These are phyloP conservation scores for Coemansia sp. DNA, from an alignment of 192 early-diverging fungal species.

Conservation along the genomic window DNA sequence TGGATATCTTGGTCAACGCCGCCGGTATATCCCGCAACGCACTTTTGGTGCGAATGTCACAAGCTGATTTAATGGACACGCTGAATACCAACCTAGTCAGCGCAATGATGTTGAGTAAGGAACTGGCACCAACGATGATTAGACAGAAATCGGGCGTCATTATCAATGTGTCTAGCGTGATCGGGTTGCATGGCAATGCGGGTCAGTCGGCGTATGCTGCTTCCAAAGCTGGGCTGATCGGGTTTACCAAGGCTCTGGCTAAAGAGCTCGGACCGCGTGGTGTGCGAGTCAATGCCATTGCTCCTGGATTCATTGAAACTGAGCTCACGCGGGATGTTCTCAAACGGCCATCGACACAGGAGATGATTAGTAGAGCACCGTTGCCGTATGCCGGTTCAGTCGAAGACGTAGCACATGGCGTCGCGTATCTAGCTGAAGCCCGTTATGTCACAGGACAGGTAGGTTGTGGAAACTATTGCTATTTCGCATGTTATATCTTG, in stretches of 20 bases:
- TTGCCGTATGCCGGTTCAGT: conserved; percentile 16
- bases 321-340: conserved; percentile 28
- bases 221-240: conserved; percentile 82
- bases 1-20: conserved; percentile 38
- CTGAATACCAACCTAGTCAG: conserved; percentile 73
- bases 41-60: conserved; percentile 53
- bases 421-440: conserved; percentile 35
- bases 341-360: conserved; percentile 12
- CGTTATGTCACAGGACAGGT: conserved; percentile 48
- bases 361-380: conserved; percentile 31
- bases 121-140: conserved; percentile 26
- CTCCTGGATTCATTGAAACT: conserved; percentile 87
- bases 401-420: conserved; percentile 45
- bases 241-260: conserved; percentile 82
- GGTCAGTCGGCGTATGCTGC: conserved; percentile 73
- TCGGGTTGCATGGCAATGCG: conserved; percentile 59
- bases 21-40: conserved; percentile 61
- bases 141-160: conserved; percentile 59
- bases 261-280: conserved; percentile 73
- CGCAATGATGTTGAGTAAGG: conserved; percentile 63
- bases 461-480: not conserved
- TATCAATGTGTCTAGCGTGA: conserved; percentile 83
- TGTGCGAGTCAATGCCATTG: conserved; percentile 79
- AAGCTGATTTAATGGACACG: conserved; percentile 56
- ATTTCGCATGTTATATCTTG: not conserved